phyloP scores from a whole-genome alignment of 768 basidiomycete species.

The Dacryopinax spathularia region DNA sequence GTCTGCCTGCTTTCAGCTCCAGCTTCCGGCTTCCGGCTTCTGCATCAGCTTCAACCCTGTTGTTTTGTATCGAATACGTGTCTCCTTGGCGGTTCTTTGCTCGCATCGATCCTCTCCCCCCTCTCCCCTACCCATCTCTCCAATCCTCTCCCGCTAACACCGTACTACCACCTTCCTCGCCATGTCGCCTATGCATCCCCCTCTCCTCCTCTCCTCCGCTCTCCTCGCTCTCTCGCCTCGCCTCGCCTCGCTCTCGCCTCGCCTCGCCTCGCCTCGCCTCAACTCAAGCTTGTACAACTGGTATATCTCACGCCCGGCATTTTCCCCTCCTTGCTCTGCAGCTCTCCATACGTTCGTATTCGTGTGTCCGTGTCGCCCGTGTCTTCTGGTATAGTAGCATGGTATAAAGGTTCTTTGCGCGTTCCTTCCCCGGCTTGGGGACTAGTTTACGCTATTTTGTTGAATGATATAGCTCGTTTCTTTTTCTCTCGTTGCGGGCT shows the following conservation, averaged over 20 bases:
- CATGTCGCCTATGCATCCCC: conserved; percentile 1
- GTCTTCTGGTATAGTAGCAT: conserved; percentile 5
- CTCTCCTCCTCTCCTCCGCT: background rate
- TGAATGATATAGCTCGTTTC: background rate
- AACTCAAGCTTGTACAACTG: background rate
- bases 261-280: no score
- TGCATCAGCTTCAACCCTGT: background rate
- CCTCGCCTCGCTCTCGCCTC: no score
- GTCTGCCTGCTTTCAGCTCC: background rate
- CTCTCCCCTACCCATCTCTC: background rate
- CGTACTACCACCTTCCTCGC: no score
- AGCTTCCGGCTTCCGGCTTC: background rate
- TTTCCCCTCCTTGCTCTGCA: background rate
- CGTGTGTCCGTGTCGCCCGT: no score
- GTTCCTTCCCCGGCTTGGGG: background rate
- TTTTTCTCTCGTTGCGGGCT: background rate
- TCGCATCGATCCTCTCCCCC: background rate
- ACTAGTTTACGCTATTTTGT: conserved; percentile 2
- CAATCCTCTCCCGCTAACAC: no score
- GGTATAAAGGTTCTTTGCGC: conserved; percentile 4
- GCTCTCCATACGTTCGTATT: no score
- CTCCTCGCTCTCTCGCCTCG: background rate
- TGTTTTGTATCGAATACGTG: conserved; percentile 2
- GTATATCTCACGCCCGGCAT: conserved; percentile 4
- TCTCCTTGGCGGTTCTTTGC: conserved; percentile 2